A percentile compares a stretch with the other conserved stretches of the same genome.
phyloP scores from a whole-genome alignment of 2,329 filamentous ascomycete genomes.

The Colletotrichum gloeosporioides region DNA sequence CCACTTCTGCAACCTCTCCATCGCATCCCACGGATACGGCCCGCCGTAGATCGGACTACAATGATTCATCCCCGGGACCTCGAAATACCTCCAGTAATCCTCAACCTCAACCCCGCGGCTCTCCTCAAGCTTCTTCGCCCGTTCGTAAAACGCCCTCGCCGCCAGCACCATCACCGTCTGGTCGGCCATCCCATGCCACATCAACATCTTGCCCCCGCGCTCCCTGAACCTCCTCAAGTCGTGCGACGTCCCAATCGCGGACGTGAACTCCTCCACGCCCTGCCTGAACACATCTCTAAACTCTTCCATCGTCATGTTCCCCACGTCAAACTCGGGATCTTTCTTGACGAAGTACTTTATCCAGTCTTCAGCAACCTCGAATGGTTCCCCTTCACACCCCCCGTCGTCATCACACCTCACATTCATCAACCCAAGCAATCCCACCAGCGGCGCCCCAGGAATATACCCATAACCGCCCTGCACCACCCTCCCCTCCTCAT shows the following conservation, averaged over 20 bases:
- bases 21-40: not conserved
- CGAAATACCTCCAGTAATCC: conserved; percentile 39
- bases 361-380: not conserved
- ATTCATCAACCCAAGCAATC: not conserved
- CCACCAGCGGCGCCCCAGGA: not conserved
- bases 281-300: conserved; percentile 20
- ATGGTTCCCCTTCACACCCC: not conserved
- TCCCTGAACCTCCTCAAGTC: conserved; percentile 32
- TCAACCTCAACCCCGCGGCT: not conserved
- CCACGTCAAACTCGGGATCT: conserved; percentile 30
- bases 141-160: not conserved
- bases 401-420: not conserved
- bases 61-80: conserved; percentile 55
- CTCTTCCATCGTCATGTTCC: not conserved
- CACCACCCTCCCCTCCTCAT: not conserved
- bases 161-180: conserved; percentile 31
- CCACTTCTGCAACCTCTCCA: conserved; percentile 48
- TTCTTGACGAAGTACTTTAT: conserved; percentile 24
- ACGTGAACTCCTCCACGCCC: conserved; percentile 23
- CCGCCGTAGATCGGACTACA: conserved; percentile 33
- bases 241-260: conserved; percentile 29
- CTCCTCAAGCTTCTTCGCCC: not conserved
- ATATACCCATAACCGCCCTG: not conserved
- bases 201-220: conserved; percentile 44
- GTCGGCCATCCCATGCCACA: conserved; percentile 47